phyloP scores from a whole-genome alignment of 1,139 yeast species.

The Williopsis jadinii region DNA sequence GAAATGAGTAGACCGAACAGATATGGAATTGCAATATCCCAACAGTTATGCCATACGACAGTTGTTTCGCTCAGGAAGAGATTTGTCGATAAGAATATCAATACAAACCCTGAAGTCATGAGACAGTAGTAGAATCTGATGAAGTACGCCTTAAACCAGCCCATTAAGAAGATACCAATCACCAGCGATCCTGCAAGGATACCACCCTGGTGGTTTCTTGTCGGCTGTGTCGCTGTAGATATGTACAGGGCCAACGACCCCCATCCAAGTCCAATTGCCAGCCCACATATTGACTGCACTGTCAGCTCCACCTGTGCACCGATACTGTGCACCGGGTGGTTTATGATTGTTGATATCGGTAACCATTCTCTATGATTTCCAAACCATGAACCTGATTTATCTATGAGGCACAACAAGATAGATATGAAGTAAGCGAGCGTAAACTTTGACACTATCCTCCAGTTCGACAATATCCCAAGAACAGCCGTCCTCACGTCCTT shows the following conservation, averaged over 20 bases:
- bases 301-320: constrained; percentile 46
- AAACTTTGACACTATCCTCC: constrained; percentile 27
- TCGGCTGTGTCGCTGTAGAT: constrained; percentile 32
- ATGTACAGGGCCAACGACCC: constrained; percentile 35
- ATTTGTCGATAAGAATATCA: constrained; percentile 28
- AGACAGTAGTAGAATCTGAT: constrained; percentile 33
- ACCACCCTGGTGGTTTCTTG: constrained; percentile 39
- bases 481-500: neutral
- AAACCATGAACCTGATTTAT: constrained; percentile 33
- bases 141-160: constrained; percentile 36
- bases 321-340: constrained; percentile 39
- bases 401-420: constrained; percentile 32
- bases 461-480: neutral
- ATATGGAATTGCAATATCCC: constrained; percentile 40
- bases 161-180: constrained; percentile 30
- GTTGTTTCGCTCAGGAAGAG: constrained; percentile 19
- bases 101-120: constrained; percentile 31
- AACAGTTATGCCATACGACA: constrained; percentile 30
- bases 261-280: constrained; percentile 42
- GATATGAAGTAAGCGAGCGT: constrained; percentile 34
- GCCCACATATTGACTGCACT: constrained; percentile 33
- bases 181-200: constrained; percentile 36
- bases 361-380: constrained; percentile 33
- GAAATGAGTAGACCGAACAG: constrained; percentile 36
- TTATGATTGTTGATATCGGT: constrained; percentile 35